Base-by-base conservation (phyloP, 495 filamentous ascomycete genomes). In the Staphylotrichum longicolle region DNA sequence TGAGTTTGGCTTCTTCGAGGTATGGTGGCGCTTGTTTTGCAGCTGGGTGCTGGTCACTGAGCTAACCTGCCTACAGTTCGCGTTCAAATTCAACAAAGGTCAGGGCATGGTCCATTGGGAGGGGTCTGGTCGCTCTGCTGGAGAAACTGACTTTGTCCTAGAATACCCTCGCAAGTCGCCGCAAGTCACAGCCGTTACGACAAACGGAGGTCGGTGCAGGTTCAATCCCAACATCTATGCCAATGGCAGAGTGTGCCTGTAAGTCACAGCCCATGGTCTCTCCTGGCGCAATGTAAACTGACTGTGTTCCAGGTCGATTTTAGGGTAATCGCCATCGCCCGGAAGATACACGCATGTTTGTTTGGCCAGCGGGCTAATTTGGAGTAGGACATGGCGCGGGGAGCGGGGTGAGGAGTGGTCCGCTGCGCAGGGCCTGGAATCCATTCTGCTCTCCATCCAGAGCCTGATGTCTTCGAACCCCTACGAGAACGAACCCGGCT, bases 221-320 rank as follows among this genome's bases (percentile, higher is more conserved):
- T 98, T 97, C 79, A 96, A 96, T 67, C 94, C 94, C 9, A 98
- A 98, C 71, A 96, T 98, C 63, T 98, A 98, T 71, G 84, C 91
- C 5, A 82, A 74, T 39, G 94, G 94, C 8, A 93, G 90, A 76
- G 92, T 98, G 46, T 98, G 94, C 77, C 76, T 98, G 89, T 96
- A 75, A 68, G 85, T 75, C 11, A 53, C 14, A 4, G 14, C 37
- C 35, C 15, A 27, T 11, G 6, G 14, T 12, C 37, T 40, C 12
- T 3, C 30, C 9, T 11, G 35, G n/a, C 12, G 44, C 6, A 49
- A 15, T 52, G 30, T 35, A 15, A 35, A 15, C 57, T 72, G 70
- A 71, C 61, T 15, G 32, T n/a, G 15, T 33, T 41, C 20, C 57
- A 95, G 91, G 66, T 96, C 92, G n/a, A 96, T 96, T 68, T 76